Evolutionary conservation across 306 rosid species (phyloP), one percentile per base, ranked within the genome.

Genomic region (Astragalus glycyphyllos): DNA sequence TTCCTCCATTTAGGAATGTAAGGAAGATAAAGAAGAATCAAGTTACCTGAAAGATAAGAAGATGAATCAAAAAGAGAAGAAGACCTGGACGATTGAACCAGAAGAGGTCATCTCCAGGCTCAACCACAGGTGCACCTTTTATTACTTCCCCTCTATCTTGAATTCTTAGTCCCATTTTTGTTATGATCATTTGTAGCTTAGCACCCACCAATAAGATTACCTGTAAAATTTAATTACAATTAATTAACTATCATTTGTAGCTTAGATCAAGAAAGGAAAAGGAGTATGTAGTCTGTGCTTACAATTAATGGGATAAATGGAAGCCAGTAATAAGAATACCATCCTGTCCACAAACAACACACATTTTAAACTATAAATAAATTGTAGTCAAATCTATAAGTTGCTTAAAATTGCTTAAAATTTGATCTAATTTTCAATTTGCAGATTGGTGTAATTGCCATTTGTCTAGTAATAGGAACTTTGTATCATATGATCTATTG

Each of bases 241-340:
- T 48, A 3, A 58, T 8, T 16, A 48, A 31, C 0, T 72, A 11
- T 62, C n/a, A 4, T 16, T 66, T 46, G 8, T 42, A 37, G 8
- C 3, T 34, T 26, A 26, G 4, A 26, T 26, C 31, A 26, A 26
- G 31, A 26, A 45, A 62, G 32, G n/a, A 56, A 26, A 26, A 26
- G 31, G 31, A 26, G 31, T 26, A 26, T 26, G 31, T 26, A 26
- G 31, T 26, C 4, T 17, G 9, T 58, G 59, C 98, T 88, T 85
- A 93, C 98, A 79, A 81, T 47, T 17, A 93, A 58, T 49, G 98
- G 89, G 62, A 90, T 17, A 65, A 87, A 85, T 58, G 98, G 98
- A 63, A 93, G 82, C 98, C 98, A 93, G 0, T 77, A 69, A 76
- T 85, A 81, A 59, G 97, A 54, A 75, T 88, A 1, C 87, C 86